These are phyloP conservation scores for Sporobolomyces pararoseus DNA, from an alignment of 768 basidiomycete genomes.

Conservation along the genomic window DNA sequence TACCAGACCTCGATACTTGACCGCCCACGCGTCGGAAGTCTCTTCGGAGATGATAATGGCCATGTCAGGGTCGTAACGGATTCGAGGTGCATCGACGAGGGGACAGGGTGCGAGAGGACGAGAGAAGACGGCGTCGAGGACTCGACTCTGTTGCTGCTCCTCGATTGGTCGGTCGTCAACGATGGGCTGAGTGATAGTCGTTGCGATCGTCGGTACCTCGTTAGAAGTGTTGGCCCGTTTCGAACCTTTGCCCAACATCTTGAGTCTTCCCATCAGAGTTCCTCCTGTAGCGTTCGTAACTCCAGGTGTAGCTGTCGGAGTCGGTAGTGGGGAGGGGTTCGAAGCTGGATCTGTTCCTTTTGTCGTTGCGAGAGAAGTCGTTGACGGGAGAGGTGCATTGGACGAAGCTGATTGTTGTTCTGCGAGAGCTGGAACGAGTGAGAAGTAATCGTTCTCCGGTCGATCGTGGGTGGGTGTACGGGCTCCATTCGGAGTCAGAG, in stretches of 20 bases:
- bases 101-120: conserved; percentile 60
- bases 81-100: conserved; percentile 66
- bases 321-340: conserved; percentile 53
- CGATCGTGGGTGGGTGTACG: conserved; percentile 35
- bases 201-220: conserved; percentile 18
- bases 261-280: conserved; percentile 64
- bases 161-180: conserved; percentile 37
- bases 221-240: conserved; percentile 49
- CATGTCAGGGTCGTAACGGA: conserved; percentile 61
- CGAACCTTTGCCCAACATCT: conserved; percentile 64
- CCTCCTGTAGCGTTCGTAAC: too few species aligned
- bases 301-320: conserved; percentile 50
- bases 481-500: conserved; percentile 12
- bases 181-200: neutral
- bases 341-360: conserved; percentile 33
- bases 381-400: neutral
- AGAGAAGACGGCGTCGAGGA: conserved; percentile 50
- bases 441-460: conserved; percentile 38
- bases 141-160: conserved; percentile 48
- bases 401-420: neutral
- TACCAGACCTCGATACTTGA: conserved; percentile 70
- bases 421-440: conserved; percentile 12
- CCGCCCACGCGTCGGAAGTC: conserved; percentile 62
- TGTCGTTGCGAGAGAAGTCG: neutral
- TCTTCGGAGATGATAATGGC: conserved; percentile 78